A percentile compares a stretch with the other conserved stretches of the same genome.
These are phyloP conservation scores for Coprinopsis strossmayeri DNA, from an alignment of 768 basidiomycete species.

Conservation along the genomic window DNA sequence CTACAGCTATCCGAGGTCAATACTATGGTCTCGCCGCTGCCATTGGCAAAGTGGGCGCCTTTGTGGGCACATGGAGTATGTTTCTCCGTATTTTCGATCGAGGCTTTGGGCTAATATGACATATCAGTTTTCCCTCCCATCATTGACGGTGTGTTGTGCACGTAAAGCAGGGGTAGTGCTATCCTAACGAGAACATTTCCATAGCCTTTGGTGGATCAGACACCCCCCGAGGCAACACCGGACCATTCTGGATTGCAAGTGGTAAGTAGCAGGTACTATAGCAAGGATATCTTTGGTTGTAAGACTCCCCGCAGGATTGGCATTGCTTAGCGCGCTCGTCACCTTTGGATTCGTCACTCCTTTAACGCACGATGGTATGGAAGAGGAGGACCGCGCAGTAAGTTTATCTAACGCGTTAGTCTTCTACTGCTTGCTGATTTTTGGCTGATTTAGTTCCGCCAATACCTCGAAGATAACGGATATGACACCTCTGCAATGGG, in stretches of 20 bases:
- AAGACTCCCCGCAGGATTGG: slow-evolving; percentile 40
- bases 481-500: slow-evolving; percentile 79
- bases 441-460: slow-evolving; percentile 61
- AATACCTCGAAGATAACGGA: slow-evolving; percentile 72
- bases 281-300: slow-evolving; percentile 5
- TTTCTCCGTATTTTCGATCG: neutral
- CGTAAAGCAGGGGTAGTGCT: neutral
- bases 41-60: slow-evolving; percentile 79
- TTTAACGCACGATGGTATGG: slow-evolving; percentile 73
- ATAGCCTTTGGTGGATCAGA: slow-evolving; percentile 55
- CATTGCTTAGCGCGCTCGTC: slow-evolving; percentile 69
- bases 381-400: slow-evolving; percentile 62
- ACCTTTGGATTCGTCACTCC: slow-evolving; percentile 71
- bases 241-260: slow-evolving; percentile 86
- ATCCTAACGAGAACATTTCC: neutral
- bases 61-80: slow-evolving; percentile 76
- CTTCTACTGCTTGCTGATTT: neutral
- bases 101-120: slow-evolving; percentile 1
- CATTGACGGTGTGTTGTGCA: slow-evolving; percentile 40
- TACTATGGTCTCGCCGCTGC: slow-evolving; percentile 86
- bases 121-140: slow-evolving; percentile 50
- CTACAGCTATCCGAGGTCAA: slow-evolving; percentile 81
- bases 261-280: slow-evolving; percentile 31
- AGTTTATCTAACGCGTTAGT: slow-evolving; percentile 14
- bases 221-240: slow-evolving; percentile 60